These are phyloP conservation scores for Fusarium burgessii DNA, from an alignment of 2,329 filamentous ascomycete genomes.

Conservation along the genomic window DNA sequence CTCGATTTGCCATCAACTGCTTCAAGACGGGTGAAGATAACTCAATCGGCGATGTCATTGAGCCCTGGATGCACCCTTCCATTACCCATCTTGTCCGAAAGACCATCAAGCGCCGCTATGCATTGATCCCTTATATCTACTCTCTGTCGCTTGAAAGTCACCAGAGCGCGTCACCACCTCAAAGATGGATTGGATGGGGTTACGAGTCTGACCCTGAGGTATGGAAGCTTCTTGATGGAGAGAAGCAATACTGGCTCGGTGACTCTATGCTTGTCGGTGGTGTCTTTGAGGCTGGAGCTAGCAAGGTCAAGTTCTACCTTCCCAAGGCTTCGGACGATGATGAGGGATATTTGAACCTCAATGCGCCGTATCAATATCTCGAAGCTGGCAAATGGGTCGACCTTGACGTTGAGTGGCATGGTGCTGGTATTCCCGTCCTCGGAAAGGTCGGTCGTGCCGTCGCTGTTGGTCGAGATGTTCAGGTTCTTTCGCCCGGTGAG, in stretches of 20 bases:
- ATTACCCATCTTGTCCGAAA: constrained; percentile 72
- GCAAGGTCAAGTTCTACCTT: constrained; percentile 70
- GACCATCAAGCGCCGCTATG: constrained; percentile 77
- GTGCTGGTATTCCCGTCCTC: constrained; percentile 55
- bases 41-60: constrained; percentile 77
- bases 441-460: constrained; percentile 56
- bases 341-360: constrained; percentile 72
- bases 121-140: constrained; percentile 79
- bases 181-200: constrained; percentile 80
- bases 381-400: constrained; percentile 56
- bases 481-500: constrained; percentile 53
- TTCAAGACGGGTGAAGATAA: constrained; percentile 79
- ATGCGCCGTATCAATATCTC: constrained; percentile 69
- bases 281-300: constrained; percentile 71
- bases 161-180: constrained; percentile 69
- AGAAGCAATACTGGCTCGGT: constrained; percentile 80
- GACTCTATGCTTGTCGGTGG: constrained; percentile 74
- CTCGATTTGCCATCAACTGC: constrained; percentile 81
- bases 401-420: constrained; percentile 57
- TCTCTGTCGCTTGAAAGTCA: constrained; percentile 73
- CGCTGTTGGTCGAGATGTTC: constrained; percentile 53
- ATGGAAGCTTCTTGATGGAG: constrained; percentile 74
- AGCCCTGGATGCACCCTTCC: constrained; percentile 82
- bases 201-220: constrained; percentile 75
- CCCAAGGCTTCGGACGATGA: constrained; percentile 66